A percentile compares a stretch with the other conserved stretches of the same genome.
Conservation (phyloP, 306 rosid genomes). For the Macrotyloma uniflorum region DNA sequence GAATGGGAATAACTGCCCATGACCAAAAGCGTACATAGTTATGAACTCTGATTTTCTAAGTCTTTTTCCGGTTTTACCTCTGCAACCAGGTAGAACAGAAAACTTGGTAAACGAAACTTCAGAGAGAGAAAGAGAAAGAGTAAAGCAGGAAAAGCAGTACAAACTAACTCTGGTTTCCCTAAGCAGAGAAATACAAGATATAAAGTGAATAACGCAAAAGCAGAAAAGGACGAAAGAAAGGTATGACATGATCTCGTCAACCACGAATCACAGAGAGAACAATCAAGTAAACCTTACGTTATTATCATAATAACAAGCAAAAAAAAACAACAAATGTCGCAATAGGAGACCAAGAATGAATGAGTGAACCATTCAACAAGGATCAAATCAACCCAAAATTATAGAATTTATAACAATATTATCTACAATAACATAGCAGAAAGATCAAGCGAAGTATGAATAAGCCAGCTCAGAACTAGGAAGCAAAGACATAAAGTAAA, state of each 20-base stretch:
- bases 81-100: slow-evolving; percentile 30
- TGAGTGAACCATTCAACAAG: slow-evolving; percentile 8
- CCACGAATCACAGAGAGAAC: slow-evolving; percentile 43
- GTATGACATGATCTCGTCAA: slow-evolving; percentile 56
- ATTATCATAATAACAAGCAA: slow-evolving; percentile 40
- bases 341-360: slow-evolving; percentile 20
- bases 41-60: slow-evolving; percentile 19
- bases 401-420: not conserved
- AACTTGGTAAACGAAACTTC: slow-evolving; percentile 6
- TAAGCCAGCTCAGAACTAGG: not conserved
- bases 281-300: slow-evolving; percentile 47
- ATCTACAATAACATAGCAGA: not conserved
- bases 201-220: slow-evolving; percentile 57
- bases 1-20: slow-evolving; percentile 15
- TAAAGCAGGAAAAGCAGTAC: slow-evolving; percentile 15
- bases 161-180: slow-evolving; percentile 43
- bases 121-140: slow-evolving; percentile 12
- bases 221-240: slow-evolving; percentile 66
- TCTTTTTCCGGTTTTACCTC: slow-evolving; percentile 8
- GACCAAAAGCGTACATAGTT: slow-evolving; percentile 3
- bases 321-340: slow-evolving; percentile 25
- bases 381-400: slow-evolving; percentile 1
- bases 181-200: slow-evolving; percentile 48
- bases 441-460: slow-evolving; percentile 15
- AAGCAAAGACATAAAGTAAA: not conserved